Evolutionary conservation across 768 basidiomycete genomes (phyloP).

Genomic region (Amanita pallidorosea): DNA sequence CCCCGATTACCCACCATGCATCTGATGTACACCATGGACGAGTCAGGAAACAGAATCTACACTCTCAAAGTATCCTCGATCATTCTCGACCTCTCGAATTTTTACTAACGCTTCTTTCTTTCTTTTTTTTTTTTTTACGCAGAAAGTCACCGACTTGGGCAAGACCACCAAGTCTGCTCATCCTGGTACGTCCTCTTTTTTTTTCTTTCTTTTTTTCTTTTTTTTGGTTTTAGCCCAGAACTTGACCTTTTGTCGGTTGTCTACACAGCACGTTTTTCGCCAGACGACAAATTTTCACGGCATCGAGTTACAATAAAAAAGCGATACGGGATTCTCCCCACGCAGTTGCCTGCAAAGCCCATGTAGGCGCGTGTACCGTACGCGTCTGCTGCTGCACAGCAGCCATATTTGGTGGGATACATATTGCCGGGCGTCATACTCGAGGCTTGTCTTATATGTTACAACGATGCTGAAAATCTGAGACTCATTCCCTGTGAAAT

Average conservation of each 20-base stretch:
- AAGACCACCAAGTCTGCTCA: constrained; percentile 93
- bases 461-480: too few species aligned
- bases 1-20: constrained; percentile 67
- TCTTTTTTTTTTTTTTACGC: constrained; percentile 3
- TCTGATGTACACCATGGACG: constrained; percentile 89
- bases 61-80: constrained; percentile 69
- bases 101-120: background rate
- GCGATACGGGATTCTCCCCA: constrained; percentile 79
- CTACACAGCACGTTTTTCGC: constrained; percentile 86
- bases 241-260: constrained; percentile 1
- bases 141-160: constrained; percentile 82
- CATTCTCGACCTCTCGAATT: constrained; percentile 9
- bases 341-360: constrained; percentile 84
- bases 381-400: background rate
- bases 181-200: constrained; percentile 56
- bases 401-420: too few species aligned
- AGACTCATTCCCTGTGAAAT: background rate
- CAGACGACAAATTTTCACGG: constrained; percentile 98
- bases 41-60: constrained; percentile 72
- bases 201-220: background rate
- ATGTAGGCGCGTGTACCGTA: background rate
- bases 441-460: too few species aligned
- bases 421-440: too few species aligned
- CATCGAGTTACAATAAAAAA: constrained; percentile 97
- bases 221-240: background rate